Evolutionary conservation across 2,329 filamentous ascomycete genomes (phyloP).

Genomic region (Alternaria postmessia): DNA sequence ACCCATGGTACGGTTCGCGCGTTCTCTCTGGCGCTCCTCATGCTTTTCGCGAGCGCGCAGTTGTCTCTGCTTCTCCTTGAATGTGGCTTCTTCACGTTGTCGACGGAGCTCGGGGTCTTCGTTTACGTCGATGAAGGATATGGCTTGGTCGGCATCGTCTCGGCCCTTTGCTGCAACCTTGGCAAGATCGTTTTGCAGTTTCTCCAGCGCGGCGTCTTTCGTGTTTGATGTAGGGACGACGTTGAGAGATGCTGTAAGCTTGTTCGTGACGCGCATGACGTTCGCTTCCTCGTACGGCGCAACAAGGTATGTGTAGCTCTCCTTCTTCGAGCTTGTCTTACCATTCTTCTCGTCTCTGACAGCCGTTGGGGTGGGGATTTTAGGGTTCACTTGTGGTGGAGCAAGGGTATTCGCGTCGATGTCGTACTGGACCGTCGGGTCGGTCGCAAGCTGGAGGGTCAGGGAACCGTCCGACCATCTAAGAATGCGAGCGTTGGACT

Average conservation of each 20-base stretch:
- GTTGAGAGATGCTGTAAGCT: conserved; percentile 76
- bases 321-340: conserved; percentile 58
- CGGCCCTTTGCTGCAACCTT: conserved; percentile 63
- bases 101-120: conserved; percentile 80
- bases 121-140: conserved; percentile 73
- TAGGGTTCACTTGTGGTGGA: conserved; percentile 62
- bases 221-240: conserved; percentile 72
- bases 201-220: conserved; percentile 75
- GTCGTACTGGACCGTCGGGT: conserved; percentile 74
- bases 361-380: conserved; percentile 59
- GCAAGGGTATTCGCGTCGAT: conserved; percentile 75
- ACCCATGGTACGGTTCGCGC: conserved; percentile 59
- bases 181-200: conserved; percentile 72
- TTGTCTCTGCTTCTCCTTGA: conserved; percentile 73
- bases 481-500: conserved; percentile 78
- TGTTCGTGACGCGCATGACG: conserved; percentile 75
- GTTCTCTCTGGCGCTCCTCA: conserved; percentile 69
- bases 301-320: conserved; percentile 79
- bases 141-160: conserved; percentile 58
- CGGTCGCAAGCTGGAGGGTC: conserved; percentile 75
- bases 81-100: conserved; percentile 74
- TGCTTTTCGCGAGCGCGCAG: conserved; percentile 73
- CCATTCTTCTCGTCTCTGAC: conserved; percentile 26
- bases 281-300: conserved; percentile 74
- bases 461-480: conserved; percentile 82